Conservation (phyloP, 768 basidiomycete genomes). For the Kwoniella botswanensis region DNA sequence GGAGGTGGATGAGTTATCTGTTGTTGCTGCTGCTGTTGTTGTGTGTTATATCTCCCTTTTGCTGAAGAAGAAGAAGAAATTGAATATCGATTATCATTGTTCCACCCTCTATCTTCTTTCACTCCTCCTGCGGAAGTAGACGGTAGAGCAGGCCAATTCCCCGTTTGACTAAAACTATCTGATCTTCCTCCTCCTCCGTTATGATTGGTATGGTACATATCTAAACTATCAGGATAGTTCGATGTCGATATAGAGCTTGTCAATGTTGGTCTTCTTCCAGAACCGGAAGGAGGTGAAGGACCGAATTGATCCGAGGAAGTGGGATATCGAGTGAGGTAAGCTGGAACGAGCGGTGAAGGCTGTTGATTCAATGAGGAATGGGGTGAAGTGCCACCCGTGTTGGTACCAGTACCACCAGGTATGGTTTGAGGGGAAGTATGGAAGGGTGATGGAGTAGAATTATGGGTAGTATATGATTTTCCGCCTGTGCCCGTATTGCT, state of each 20-base stretch:
- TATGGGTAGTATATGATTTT: neutral
- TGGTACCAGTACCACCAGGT: slow-evolving; percentile 3
- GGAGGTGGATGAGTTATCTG: slow-evolving; percentile 5
- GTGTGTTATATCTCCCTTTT: slow-evolving; percentile 5
- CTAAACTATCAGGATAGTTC: neutral
- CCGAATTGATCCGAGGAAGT: neutral
- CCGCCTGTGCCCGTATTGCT: neutral
- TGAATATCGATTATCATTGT: slow-evolving; percentile 6
- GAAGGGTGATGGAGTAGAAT: slow-evolving; percentile 18
- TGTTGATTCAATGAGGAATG: slow-evolving; percentile 8
- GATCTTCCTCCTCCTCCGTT: neutral
- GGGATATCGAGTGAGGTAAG: slow-evolving; percentile 25
- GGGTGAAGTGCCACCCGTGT: slow-evolving; percentile 7
- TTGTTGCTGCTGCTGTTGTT: neutral
- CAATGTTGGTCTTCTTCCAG: slow-evolving; percentile 2
- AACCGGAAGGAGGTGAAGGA: neutral
- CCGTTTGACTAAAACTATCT: slow-evolving; percentile 9
- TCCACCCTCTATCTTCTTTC: slow-evolving; percentile 10
- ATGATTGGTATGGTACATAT: slow-evolving; percentile 6
- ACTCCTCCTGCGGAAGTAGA: neutral
- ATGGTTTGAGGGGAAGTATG: slow-evolving; percentile 11
- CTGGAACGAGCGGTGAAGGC: slow-evolving; percentile 20
- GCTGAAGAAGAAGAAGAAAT: neutral
- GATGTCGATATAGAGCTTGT: neutral
- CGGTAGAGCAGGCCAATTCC: slow-evolving; percentile 2